Evolutionary conservation across 257 asterid genomes (phyloP), one percentile per base, ranked within the genome.

Genomic region (Knoxia roxburghii): DNA sequence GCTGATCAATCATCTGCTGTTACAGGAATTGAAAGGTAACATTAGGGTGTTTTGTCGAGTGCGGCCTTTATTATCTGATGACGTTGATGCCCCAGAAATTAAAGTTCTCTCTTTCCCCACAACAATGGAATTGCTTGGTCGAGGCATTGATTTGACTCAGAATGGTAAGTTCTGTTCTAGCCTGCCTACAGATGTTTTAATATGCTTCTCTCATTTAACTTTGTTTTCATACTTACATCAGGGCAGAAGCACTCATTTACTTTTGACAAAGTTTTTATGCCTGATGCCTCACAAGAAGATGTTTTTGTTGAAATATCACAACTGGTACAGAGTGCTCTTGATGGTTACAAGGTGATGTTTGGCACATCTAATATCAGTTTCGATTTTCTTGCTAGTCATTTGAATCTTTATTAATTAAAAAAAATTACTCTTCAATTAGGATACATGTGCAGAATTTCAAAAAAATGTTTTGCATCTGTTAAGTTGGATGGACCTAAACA

Each of bases 321-420:
- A 78, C 91, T 95, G 69, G 96, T 95, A 49, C 99, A 95, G 80
- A 95, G 99, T 71, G 99, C 99, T 59, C 93, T 95, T 52, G 98
- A 95, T 57, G 99, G 99, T 30, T 91, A 95, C 75, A 95, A 95
- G 98, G 99, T 95, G 58, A 69, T 46, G 15, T 57, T 14, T 76
- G 46, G 24, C 74, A 69, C 68, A 55, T 14, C 21, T 33, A 39
- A 26, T 61, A 32, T 35, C 30, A 52, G 20, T 60, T 35, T 24
- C 27, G 41, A 11, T 40, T 64, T 72, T 63, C 40, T 18, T 3
- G 49, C 54, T 71, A 9, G 39, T 64, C 37, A 40, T 20, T 41
- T 35, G 40, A 56, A 56, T 56, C 23, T 43, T 40, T 21, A 23
- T 62, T 39, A 32, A 32, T 18, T 45, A 48, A 32, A 30, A 61